Percentiles rank a stretch among this genome's conserved stretches.
Conservation (phyloP, 2,329 filamentous ascomycete genomes). For the Aspergillus hortae region DNA sequence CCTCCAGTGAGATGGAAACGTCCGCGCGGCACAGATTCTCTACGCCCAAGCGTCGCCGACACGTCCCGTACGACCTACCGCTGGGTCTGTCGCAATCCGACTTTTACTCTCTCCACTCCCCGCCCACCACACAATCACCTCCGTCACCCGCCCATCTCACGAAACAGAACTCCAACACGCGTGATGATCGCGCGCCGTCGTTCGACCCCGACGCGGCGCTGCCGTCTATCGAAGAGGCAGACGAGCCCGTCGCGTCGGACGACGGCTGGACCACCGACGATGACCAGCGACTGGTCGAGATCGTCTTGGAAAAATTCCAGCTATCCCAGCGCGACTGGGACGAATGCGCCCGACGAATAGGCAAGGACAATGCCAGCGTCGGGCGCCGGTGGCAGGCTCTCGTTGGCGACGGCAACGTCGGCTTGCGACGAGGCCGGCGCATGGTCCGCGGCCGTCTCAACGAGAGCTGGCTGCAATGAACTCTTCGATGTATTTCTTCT, state of each 20-base stretch:
- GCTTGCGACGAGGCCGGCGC: slow-evolving; percentile 32
- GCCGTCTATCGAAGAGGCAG: slow-evolving; percentile 33
- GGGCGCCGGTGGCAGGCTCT: slow-evolving; percentile 43
- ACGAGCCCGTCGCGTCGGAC: slow-evolving; percentile 12
- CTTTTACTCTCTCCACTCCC: slow-evolving; percentile 41
- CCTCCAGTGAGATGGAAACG: slow-evolving; percentile 4
- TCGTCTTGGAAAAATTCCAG: slow-evolving; percentile 44
- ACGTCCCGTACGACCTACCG: slow-evolving; percentile 42
- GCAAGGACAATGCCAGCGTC: slow-evolving; percentile 38
- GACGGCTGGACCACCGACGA: slow-evolving; percentile 38
- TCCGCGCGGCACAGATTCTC: slow-evolving; percentile 23
- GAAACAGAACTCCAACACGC: slow-evolving; percentile 8
- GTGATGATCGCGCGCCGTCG: slow-evolving; percentile 10
- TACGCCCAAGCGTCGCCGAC: slow-evolving; percentile 45
- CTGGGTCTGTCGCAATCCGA: slow-evolving; percentile 42
- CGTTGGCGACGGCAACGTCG: slow-evolving; percentile 42
- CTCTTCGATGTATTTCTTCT: not conserved
- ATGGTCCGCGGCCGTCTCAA: slow-evolving; percentile 24
- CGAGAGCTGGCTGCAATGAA: slow-evolving; percentile 21
- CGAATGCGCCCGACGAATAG: slow-evolving; percentile 43
- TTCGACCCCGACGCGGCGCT: slow-evolving; percentile 32
- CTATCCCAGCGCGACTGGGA: slow-evolving; percentile 44
- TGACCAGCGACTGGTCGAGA: slow-evolving; percentile 40
- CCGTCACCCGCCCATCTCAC: slow-evolving; percentile 21
- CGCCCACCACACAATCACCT: slow-evolving; percentile 30